Percentiles rank a stretch among this genome's conserved stretches.
Evolutionary conservation across 805 yeast species (phyloP).

Genomic region (Candida verbasci): DNA sequence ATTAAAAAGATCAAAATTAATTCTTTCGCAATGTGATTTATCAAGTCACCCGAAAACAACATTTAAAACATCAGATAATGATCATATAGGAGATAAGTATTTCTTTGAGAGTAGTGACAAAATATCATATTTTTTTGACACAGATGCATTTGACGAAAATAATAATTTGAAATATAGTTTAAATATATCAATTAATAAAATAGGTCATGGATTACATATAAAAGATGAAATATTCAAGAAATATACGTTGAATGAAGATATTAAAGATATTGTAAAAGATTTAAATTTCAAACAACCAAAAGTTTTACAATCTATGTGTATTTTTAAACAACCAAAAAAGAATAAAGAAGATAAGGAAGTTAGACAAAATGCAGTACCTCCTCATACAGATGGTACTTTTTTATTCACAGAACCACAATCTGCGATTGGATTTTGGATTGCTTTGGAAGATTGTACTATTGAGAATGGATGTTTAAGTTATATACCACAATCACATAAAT

Average conservation of each 20-base stretch:
- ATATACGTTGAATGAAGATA: conserved; percentile 49
- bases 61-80: conserved; percentile 56
- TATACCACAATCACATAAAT: conserved; percentile 16
- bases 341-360: conserved; percentile 8
- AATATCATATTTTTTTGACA: conserved; percentile 65
- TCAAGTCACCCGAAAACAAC: conserved; percentile 62
- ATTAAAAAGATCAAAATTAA: conserved; percentile 37
- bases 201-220: conserved; percentile 74
- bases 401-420: conserved; percentile 66
- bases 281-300: conserved; percentile 60
- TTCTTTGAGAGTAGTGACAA: conserved; percentile 68
- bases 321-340: conserved; percentile 66
- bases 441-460: conserved; percentile 80
- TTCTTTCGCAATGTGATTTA: conserved; percentile 49
- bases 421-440: conserved; percentile 80
- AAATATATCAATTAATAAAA: conserved; percentile 62
- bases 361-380: conserved; percentile 59
- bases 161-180: conserved; percentile 53
- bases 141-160: conserved; percentile 54
- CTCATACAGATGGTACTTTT: conserved; percentile 74
- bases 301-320: conserved; percentile 73
- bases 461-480: conserved; percentile 54
- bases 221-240: conserved; percentile 44
- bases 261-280: conserved; percentile 47
- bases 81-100: conserved; percentile 71